Base-by-base conservation (phyloP, 2,329 filamentous ascomycete species). In the Fusarium humuli region DNA sequence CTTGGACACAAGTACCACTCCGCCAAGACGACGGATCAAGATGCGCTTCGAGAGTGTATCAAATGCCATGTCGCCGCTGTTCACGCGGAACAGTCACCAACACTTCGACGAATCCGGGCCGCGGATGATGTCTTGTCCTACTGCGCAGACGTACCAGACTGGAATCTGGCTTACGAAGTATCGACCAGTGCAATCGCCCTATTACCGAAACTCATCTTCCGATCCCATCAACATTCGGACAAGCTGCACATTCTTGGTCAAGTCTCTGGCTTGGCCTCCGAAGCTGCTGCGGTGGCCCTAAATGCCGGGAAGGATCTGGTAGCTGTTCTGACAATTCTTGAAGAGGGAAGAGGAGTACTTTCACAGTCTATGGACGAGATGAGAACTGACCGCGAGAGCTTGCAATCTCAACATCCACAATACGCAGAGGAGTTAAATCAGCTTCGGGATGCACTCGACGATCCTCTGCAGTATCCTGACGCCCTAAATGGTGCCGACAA, bases 351-450 rank as follows among this genome's bases (percentile, higher is more conserved):
- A 14, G 52, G 52, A 1, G 16, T 55, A 0, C 27, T 46, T 11
- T 45, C 52, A 7, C 52, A 25, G 14, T 55, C 40, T 4, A 55
- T 46, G 52, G 52, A 55, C 7, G 52, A 55, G 14, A 55, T 55
- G 40, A 22, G 52, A 16, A 34, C 40, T 3, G 52, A 46, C 6
- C 27, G 10, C 6, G 20, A 7, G 4, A 55, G 52, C 27, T 32
- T 55, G 3, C 7, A 32, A 10, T 2, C 22, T 18, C 27, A 34
- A 3, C 27, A 20, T 7, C 40, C 52, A 4, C 25, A 55, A 4
- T 45, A 32, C 6, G 20, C 40, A n/a, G 16, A 45, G 16, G 40
- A 45, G 14, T 6, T 55, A 4, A 16, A 9, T n/a, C 20, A 29
- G 1, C 6, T 54, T 42, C 50, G 34, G 6, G 20, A 7, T 20